Evolutionary conservation across 352 stramenopile species (phyloP), one percentile per base, ranked within the genome.

Genomic region (Phytopythium sindhum): DNA sequence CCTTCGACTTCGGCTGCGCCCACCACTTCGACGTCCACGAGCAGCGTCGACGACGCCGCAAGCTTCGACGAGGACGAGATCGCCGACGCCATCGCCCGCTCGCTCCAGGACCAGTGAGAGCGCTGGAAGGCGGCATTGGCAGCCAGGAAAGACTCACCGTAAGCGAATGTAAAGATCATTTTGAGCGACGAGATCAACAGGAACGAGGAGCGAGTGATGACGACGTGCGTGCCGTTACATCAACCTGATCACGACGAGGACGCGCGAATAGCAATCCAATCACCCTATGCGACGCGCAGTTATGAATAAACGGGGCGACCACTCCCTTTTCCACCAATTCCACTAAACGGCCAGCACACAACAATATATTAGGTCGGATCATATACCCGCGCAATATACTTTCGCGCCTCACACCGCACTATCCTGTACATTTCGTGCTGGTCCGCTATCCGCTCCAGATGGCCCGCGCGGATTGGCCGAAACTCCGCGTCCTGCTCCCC

Each of bases 31-130:
- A 35, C 64, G 19, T n/a, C 68, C 23, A 60, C 61, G 35, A 67
- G 51, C 5, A 37, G 31, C 47, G 47, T 24, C 11, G 23, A 63
- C 28, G 64, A 52, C 12, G 65, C 72, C 31, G 65, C 69, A 31
- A 65, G 57, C 24, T 90, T 80, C 50, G 82, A 95, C 29, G 86
- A 95, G 64, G 81, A 90, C 48, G 84, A 91, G 50, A 93, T 95
- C 50, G 86, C 86, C 8, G 63, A 81, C 17, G 86, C 84, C 23
- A 95, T 95, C 33, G 84, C 86, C 15, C 80, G 81, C 35, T 93
- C 84, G 51, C 65, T 95, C 61, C 75, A 91, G 64, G 84, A 95
- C 53, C 74, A 90, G 51, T 87, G 80, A 64, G 53, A n/a, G 19
- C 9, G 14, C 19, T 2, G 3, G 19, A n/a, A 48, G 42, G 42